phyloP scores from a whole-genome alignment of 371 early-diverging fungal genomes.

The Fennellomyces sp. region DNA sequence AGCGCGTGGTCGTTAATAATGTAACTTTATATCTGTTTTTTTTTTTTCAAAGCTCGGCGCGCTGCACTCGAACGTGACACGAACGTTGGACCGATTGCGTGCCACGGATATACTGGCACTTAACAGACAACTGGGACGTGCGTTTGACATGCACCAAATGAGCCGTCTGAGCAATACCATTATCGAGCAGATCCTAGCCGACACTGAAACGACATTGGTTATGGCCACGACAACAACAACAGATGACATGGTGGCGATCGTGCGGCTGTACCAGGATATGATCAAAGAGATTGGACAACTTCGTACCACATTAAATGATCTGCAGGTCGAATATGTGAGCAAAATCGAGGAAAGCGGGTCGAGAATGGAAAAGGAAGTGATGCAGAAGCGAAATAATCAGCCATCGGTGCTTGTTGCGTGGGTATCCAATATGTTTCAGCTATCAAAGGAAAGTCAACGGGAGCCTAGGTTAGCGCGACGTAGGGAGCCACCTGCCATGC shows the following conservation, averaged over 20 bases:
- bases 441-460: too few relatives aligned
- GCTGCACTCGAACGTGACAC: neutral
- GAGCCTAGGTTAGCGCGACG: neutral
- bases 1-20: too few relatives aligned
- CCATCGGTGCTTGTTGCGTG: neutral
- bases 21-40: neutral
- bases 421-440: conserved; percentile 24
- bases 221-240: conserved; percentile 63
- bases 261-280: conserved; percentile 3
- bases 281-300: conserved; percentile 7
- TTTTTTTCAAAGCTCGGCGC: neutral
- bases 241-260: conserved; percentile 22
- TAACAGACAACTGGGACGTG: neutral
- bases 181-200: neutral
- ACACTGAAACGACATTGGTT: conserved; percentile 2
- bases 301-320: conserved; percentile 1
- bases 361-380: conserved; percentile 52
- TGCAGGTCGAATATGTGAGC: conserved; percentile 65
- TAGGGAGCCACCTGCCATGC: neutral
- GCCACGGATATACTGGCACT: conserved; percentile 2
- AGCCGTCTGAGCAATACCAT: conserved; percentile 2
- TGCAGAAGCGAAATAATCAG: conserved; percentile 9
- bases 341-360: conserved; percentile 50
- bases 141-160: conserved; percentile 2
- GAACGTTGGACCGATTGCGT: neutral